Conservation (phyloP, 163 green algal species). For the Scenedesmus sp. region DNA sequence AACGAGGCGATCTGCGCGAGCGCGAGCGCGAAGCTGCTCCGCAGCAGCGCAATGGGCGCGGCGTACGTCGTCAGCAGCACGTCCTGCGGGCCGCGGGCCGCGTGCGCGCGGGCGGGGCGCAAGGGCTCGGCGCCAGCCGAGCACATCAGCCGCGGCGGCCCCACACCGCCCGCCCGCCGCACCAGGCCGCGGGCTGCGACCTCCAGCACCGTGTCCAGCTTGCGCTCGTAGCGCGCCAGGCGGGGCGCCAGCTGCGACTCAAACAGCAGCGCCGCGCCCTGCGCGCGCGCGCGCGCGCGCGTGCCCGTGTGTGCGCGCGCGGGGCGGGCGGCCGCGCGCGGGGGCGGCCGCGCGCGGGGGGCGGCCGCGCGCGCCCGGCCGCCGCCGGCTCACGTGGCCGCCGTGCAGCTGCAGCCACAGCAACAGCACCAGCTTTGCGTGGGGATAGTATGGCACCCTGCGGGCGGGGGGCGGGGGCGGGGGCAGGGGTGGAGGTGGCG, state of each 20-base stretch:
- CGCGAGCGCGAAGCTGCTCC: not conserved
- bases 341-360: too few species aligned
- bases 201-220: conserved; percentile 37
- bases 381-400: conserved; percentile 21
- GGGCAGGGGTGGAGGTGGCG: not conserved
- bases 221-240: conserved; percentile 25
- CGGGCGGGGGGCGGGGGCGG: not conserved
- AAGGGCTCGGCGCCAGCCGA: too few species aligned
- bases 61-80: conserved; percentile 25
- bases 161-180: not conserved
- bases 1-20: not conserved
- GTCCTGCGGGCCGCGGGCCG: not conserved
- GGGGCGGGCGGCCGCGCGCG: too few species aligned
- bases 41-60: conserved; percentile 9
- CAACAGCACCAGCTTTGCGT: conserved; percentile 30
- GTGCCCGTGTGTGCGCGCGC: too few species aligned
- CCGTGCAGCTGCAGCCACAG: conserved; percentile 38
- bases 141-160: too few species aligned
- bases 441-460: conserved; percentile 26
- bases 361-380: too few species aligned
- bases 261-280: conserved; percentile 34
- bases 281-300: too few species aligned
- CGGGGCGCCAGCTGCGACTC: conserved; percentile 18
- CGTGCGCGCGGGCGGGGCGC: too few species aligned
- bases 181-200: conserved; percentile 13